Base-by-base conservation (phyloP, 148 eudicot genomes). In the Simmondsia chinensis region DNA sequence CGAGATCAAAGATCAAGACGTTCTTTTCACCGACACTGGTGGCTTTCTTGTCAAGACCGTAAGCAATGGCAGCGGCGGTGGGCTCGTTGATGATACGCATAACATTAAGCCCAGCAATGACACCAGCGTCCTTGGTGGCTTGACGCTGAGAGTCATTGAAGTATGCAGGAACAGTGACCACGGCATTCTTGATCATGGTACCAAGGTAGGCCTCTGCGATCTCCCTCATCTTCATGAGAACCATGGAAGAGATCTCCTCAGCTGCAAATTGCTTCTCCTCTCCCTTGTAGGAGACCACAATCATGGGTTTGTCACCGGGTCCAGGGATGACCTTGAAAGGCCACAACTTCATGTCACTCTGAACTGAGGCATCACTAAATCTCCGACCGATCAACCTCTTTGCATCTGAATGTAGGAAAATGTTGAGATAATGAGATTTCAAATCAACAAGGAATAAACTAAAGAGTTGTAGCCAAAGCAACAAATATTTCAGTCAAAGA, bases 21-120 rank as follows among this genome's bases (percentile, higher is more conserved):
- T 39, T 39, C 21, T 20, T 39, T 19, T 1, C n/a, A 20, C 12
- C 8, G 41, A 37, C 18, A 37, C 4, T 13, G 9, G 9, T 19
- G 24, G 24, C 24, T 20, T 11, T 39, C 25, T 39, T 39, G 43
- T 39, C 13, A 19, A 39, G 22, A 9, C 25, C 43, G 7, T 39
- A 39, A 39, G 43, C 43, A 18, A 39, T 20, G 43, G 43, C 43
- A 39, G 43, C 43, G 21, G 43, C 43, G 3, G 43, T 39, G 3
- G 43, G 43, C 43, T 39, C 43, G 11, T 20, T 39, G 12, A 39
- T 20, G 9, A 39, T 39, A 6, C 25, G 43, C 43, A 39, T 7
- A 4, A 39, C 43, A 39, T 39, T 20, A 2, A 39, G 43, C 17
- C 43, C 43, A 9, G 43, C 43, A 9, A 39, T 39, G 24, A 9